These are phyloP conservation scores for Metroxylon sagu DNA, from an alignment of 176 grass and related monocot species.

Conservation along the genomic window DNA sequence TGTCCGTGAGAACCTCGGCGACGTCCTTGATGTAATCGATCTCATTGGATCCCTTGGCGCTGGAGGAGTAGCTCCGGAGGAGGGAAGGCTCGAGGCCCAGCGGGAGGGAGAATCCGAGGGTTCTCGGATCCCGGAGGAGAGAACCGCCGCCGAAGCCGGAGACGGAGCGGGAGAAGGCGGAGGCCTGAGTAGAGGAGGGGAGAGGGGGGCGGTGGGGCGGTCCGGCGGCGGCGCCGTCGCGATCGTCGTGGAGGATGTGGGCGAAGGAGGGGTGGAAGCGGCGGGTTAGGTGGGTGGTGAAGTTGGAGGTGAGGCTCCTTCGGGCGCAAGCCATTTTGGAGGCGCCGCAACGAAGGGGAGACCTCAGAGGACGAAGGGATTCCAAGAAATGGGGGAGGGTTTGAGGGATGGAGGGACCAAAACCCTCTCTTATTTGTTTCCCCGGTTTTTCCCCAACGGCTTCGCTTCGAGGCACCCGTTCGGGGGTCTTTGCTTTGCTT, in stretches of 20 bases:
- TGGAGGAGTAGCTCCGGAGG: slow-evolving; percentile 18
- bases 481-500: no score
- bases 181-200: neutral
- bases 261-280: slow-evolving; percentile 10
- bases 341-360: neutral
- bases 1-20: slow-evolving; percentile 20
- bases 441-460: no score
- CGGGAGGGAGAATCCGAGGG: slow-evolving; percentile 8
- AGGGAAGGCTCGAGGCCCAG: slow-evolving; percentile 12
- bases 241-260: slow-evolving; percentile 4
- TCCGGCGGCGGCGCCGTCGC: neutral
- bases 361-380: no score
- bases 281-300: slow-evolving; percentile 2
- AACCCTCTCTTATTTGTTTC: no score
- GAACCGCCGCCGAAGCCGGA: neutral
- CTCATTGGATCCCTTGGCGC: neutral
- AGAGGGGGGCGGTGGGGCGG: neutral
- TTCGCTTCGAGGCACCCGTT: no score
- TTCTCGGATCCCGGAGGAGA: neutral
- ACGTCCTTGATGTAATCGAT: slow-evolving; percentile 3
- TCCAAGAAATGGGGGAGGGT: neutral
- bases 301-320: slow-evolving; percentile 7
- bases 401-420: neutral
- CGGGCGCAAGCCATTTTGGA: slow-evolving; percentile 13
- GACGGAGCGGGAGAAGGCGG: neutral